Evolutionary conservation across 805 yeast genomes (phyloP), one percentile per base, ranked within the genome.

Genomic region (Candida palmyrensis): DNA sequence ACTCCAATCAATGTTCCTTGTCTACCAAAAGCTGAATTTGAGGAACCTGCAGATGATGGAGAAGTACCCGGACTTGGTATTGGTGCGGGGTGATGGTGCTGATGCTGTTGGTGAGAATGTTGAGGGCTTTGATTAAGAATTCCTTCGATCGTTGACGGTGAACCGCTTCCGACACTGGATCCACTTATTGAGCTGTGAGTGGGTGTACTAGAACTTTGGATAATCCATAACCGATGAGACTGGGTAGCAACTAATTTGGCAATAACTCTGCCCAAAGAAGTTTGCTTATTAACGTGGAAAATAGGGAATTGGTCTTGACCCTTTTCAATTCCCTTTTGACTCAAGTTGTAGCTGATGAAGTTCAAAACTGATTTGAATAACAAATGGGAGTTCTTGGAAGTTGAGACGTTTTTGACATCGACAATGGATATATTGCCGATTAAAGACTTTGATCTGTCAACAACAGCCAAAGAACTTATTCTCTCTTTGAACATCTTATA

Each of bases 291-390:
- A 17, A 90, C 96, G 55, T 90, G 95, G 71, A 90, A 90, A 25
- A 92, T 90, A 12, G 98, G 98, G 69, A 82, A 90, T 26, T 94
- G 87, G 63, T 90, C 98, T 58, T 89, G 88, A 33, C 96, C 96
- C 52, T 88, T 89, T 49, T 82, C 94, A 20, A 90, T 70, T 14
- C 98, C 98, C 52, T 96, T 79, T 35, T 81, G 80, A 43, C 83
- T 81, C 42, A 92, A 71, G 40, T 89, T 88, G 41, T 88, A 82
- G 10, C 94, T 78, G 37, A 90, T 77, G 54, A 90, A 90, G 59
- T 84, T 92, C 48, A 87, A 69, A 58, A 96, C 92, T 5, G 92
- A 71, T 54, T 83, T 81, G 49, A 82, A 81, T 37, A 90, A 68
- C 42, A 86, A 66, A 39, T 83, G 88, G 10, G 94, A 82, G 55